These are phyloP conservation scores for Brettanomyces bruxellensis DNA, from an alignment of 805 yeast genomes.

Conservation along the genomic window DNA sequence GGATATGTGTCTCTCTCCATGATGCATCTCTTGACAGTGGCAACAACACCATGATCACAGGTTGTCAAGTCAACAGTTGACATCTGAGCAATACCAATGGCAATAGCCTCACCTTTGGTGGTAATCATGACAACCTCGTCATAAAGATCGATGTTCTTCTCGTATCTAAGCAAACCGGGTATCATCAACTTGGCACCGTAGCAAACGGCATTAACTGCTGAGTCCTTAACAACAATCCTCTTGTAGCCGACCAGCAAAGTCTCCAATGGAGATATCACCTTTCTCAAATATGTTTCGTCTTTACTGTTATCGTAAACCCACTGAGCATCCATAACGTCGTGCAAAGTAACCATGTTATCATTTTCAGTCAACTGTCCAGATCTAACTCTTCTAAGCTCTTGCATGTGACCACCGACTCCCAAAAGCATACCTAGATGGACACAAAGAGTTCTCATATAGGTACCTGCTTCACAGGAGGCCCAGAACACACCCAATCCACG, in stretches of 20 bases:
- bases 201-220: constrained; percentile 97
- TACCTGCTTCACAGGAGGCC: constrained; percentile 99
- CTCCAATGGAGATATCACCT: constrained; percentile 91
- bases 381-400: constrained; percentile 98
- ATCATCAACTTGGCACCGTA: constrained; percentile 99
- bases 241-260: constrained; percentile 89
- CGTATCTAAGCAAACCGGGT: constrained; percentile 96
- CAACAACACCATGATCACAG: constrained; percentile 98
- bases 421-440: constrained; percentile 97
- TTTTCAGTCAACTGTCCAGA: constrained; percentile 90
- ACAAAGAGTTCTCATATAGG: constrained; percentile 98
- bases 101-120: constrained; percentile 99
- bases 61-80: constrained; percentile 92
- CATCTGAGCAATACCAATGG: constrained; percentile 98
- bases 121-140: constrained; percentile 98
- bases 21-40: constrained; percentile 97
- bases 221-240: constrained; percentile 84
- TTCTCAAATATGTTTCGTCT: constrained; percentile 92
- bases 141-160: constrained; percentile 92
- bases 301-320: constrained; percentile 95
- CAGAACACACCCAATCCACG: constrained; percentile 97
- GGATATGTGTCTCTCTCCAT: constrained; percentile 99
- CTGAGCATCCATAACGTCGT: constrained; percentile 97
- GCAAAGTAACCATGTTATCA: constrained; percentile 90
- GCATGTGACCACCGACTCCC: constrained; percentile 99